A percentile compares a stretch with the other conserved stretches of the same genome.
Conservation (phyloP, 2,329 filamentous ascomycete genomes). For the Clonostachys sp. region DNA sequence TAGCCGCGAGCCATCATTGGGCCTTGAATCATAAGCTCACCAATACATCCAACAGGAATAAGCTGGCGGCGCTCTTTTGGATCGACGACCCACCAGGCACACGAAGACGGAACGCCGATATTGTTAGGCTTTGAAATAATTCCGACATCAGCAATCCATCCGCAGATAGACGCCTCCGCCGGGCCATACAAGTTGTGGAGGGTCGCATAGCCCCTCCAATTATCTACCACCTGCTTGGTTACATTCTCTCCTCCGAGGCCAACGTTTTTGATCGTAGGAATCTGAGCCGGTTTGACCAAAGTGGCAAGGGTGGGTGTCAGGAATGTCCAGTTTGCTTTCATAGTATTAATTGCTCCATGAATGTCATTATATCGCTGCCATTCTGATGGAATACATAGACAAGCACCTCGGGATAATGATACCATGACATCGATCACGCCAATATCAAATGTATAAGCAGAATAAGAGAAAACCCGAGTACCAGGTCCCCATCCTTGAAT, state of each 20-base stretch:
- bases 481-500: neutral
- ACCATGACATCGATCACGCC: constrained; percentile 1
- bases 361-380: constrained; percentile 2
- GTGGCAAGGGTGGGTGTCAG: constrained; percentile 9
- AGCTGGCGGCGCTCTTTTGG: constrained; percentile 5
- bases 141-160: neutral
- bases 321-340: constrained; percentile 2
- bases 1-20: constrained; percentile 11
- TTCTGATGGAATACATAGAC: constrained; percentile 8
- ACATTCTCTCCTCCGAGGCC: constrained; percentile 7
- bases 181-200: constrained; percentile 34
- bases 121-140: constrained; percentile 3
- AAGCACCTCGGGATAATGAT: constrained; percentile 4
- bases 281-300: constrained; percentile 6
- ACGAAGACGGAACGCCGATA: constrained; percentile 3
- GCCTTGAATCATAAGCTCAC: constrained; percentile 12
- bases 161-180: constrained; percentile 20
- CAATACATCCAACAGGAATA: constrained; percentile 8
- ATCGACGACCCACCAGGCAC: constrained; percentile 10
- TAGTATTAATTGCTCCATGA: neutral
- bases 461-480: constrained; percentile 1
- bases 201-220: constrained; percentile 2
- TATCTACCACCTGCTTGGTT: constrained; percentile 2
- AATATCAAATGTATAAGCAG: constrained; percentile 1
- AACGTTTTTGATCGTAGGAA: constrained; percentile 5